Percentiles rank a stretch among this genome's conserved stretches.
phyloP scores from a whole-genome alignment of 805 yeast species.

The Saccharomyces jurei region DNA sequence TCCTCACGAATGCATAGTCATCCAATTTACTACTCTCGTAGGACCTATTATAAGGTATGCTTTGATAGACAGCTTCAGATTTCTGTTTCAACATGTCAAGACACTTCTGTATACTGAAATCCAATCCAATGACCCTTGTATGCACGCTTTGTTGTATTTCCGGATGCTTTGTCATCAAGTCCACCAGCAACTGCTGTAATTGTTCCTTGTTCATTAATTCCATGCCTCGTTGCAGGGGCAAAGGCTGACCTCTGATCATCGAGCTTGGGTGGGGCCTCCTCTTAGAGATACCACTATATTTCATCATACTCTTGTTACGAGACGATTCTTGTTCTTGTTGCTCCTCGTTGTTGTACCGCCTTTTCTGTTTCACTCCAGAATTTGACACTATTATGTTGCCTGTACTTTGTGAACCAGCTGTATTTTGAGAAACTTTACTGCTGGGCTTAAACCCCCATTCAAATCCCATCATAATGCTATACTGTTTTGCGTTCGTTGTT shows the following conservation, averaged over 20 bases:
- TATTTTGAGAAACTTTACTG: neutral
- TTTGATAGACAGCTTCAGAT: conserved; percentile 15
- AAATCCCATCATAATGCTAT: conserved; percentile 8
- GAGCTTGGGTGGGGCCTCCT: conserved; percentile 12
- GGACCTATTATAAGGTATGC: conserved; percentile 26
- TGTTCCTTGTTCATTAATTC: conserved; percentile 28
- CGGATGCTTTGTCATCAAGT: conserved; percentile 22
- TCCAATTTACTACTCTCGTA: conserved; percentile 15
- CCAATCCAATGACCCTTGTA: conserved; percentile 8
- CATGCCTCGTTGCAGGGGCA: conserved; percentile 28
- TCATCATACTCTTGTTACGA: neutral
- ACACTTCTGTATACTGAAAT: conserved; percentile 21
- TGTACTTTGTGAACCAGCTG: conserved; percentile 2
- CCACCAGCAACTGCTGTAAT: conserved; percentile 17
- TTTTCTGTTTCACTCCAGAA: neutral
- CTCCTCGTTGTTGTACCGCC: conserved; percentile 1
- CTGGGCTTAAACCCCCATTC: conserved; percentile 15
- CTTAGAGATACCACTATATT: conserved; percentile 8
- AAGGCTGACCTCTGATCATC: conserved; percentile 23
- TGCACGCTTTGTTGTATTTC: conserved; percentile 16
- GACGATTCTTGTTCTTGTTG: neutral
- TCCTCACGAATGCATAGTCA: conserved; percentile 31
- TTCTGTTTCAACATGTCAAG: conserved; percentile 16
- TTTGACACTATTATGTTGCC: neutral
- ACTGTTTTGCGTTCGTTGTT: neutral